A percentile compares a stretch with the other conserved stretches of the same genome.
Conservation (phyloP, 1,284 basidiomycete species). For the Irpex sp. region DNA sequence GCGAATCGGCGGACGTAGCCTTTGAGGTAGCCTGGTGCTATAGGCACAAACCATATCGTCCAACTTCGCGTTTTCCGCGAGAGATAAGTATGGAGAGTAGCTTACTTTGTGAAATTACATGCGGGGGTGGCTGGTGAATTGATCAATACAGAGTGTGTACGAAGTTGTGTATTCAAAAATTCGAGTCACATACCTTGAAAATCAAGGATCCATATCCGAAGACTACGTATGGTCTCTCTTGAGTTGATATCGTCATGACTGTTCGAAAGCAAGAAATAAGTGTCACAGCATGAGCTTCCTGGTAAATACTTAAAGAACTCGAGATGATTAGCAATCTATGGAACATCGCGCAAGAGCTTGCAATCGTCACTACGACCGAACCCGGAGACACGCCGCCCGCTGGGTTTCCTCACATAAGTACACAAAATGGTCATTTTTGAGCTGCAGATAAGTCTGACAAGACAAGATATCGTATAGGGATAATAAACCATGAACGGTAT, state of each 20-base stretch:
- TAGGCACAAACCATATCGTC: background rate
- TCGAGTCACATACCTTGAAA: conserved; percentile 53
- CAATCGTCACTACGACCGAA: background rate
- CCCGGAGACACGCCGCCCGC: too few relatives aligned
- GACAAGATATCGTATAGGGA: too few relatives aligned
- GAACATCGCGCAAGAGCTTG: background rate
- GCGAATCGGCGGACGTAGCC: conserved; percentile 84
- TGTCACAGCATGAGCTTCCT: background rate
- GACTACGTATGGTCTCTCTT: conserved; percentile 47
- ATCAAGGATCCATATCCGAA: conserved; percentile 83
- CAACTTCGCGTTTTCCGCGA: background rate
- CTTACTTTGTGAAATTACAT: conserved; percentile 54
- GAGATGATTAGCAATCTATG: background rate
- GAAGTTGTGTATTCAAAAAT: background rate
- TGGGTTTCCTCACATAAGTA: too few relatives aligned
- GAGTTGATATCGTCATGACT: conserved; percentile 4
- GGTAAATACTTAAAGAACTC: background rate
- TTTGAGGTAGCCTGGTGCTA: conserved; percentile 78
- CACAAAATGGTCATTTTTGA: too few relatives aligned
- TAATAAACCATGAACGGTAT: too few relatives aligned
- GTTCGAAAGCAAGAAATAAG: background rate
- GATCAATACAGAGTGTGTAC: background rate
- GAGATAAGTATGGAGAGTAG: background rate
- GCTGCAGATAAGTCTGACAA: too few relatives aligned
- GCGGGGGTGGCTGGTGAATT: conserved; percentile 59